phyloP scores from a whole-genome alignment of 148 eudicot genomes.

The Cornus suecica region DNA sequence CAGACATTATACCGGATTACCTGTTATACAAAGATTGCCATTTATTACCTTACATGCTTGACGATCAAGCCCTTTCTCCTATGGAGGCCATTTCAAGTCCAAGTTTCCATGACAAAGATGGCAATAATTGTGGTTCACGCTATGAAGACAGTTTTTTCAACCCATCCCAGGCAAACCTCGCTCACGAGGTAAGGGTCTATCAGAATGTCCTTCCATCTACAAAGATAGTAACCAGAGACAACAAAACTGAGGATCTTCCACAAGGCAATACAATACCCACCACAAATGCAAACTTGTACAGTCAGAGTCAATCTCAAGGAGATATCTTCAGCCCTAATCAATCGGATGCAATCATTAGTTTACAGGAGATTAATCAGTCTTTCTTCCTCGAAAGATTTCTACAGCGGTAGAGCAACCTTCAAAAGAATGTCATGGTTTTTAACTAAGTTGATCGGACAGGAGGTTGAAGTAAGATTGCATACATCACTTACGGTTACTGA shows the following conservation, averaged over 20 bases:
- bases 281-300: background rate
- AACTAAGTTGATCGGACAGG: background rate
- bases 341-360: constrained; percentile 10
- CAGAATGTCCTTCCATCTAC: constrained; percentile 5
- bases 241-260: background rate
- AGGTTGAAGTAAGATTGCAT: background rate
- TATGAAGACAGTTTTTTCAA: constrained; percentile 1
- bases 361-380: constrained; percentile 7
- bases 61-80: constrained; percentile 10
- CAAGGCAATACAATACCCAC: background rate
- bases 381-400: constrained; percentile 9
- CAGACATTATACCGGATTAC: constrained; percentile 14
- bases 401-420: background rate
- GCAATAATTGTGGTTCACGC: background rate
- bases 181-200: background rate
- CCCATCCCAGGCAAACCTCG: background rate
- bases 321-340: constrained; percentile 11
- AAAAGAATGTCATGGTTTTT: background rate
- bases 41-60: constrained; percentile 12
- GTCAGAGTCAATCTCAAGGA: constrained; percentile 12
- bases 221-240: background rate
- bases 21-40: constrained; percentile 1
- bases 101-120: background rate
- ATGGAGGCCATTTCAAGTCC: constrained; percentile 4
- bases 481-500: background rate